phyloP scores from a whole-genome alignment of 2,329 filamentous ascomycete species.

The Penicillium glabrum region DNA sequence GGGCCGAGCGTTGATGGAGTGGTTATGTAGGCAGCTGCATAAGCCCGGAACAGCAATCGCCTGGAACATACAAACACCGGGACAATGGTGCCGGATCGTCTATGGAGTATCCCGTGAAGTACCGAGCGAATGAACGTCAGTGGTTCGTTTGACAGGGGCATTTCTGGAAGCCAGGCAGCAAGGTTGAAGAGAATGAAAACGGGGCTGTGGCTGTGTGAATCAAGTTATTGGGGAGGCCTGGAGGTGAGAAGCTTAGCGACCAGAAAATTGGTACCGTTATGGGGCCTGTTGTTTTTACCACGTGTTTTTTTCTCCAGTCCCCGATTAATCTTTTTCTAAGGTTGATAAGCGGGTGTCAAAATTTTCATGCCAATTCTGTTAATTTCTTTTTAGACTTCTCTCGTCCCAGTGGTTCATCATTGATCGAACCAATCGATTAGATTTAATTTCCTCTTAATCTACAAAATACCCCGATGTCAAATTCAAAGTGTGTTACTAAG shows the following conservation, averaged over 20 bases:
- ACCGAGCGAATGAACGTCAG: conserved; percentile 13
- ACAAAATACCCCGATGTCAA: background rate
- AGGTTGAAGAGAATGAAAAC: conserved; percentile 1
- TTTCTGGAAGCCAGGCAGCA: conserved; percentile 19
- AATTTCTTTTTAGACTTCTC: background rate
- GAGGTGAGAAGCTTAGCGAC: background rate
- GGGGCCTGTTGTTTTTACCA: background rate
- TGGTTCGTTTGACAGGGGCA: background rate
- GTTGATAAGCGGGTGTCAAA: background rate
- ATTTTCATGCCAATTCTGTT: background rate
- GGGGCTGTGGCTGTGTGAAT: conserved; percentile 17
- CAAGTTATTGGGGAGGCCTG: background rate
- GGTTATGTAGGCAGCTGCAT: background rate
- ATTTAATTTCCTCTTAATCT: background rate
- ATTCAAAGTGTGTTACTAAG: background rate
- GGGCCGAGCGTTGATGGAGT: background rate
- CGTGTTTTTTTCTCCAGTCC: background rate
- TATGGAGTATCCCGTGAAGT: conserved; percentile 7
- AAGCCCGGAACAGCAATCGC: background rate
- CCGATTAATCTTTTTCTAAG: no score
- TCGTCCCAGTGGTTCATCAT: background rate
- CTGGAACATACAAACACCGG: background rate
- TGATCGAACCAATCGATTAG: background rate
- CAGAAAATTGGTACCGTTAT: background rate
- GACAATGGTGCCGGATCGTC: conserved; percentile 7